Evolutionary conservation across 805 yeast genomes (phyloP), one percentile per base, ranked within the genome.

Genomic region (Pichia pseudocactophila): DNA sequence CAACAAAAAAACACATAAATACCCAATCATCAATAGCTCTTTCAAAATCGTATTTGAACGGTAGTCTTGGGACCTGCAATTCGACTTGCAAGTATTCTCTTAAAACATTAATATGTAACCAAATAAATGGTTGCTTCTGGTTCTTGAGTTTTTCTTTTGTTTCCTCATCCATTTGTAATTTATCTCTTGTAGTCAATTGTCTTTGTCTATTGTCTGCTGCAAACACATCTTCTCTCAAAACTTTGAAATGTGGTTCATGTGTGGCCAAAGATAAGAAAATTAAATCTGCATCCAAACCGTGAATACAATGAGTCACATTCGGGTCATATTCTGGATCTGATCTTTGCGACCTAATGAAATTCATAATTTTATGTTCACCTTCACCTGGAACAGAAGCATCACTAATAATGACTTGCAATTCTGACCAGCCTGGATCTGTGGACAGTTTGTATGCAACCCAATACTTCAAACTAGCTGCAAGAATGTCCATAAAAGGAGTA

Each of bases 361-460:
- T 88, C 98, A 92, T 92, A 53, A 92, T 81, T 62, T 92, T 92
- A 67, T 92, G 99, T 63, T 92, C 99, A 59, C 99, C 99, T 71
- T 92, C 99, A 48, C 99, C 99, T 1, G 99, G 98, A 12, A 90
- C 97, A 0, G 95, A 80, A 26, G 96, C 95, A 59, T 90, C 99
- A 55, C 95, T 82, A 36, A 92, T 81, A 19, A 92, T 83, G 6
- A 92, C 88, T 62, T 92, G 92, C 37, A 90, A 65, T 45, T 81
- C 73, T 36, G 80, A 80, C 98, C 98, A 92, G 28, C 94, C 96
- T 2, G 96, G 95, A 57, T 92, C 98, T 9, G 74, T 74, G 30
- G 87, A 73, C 30, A 92, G 68, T 59, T 92, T 92, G 61, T 83
- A 86, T 3, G 95, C 86, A 7, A 85, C 86, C 95, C 97, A 92